phyloP scores from a whole-genome alignment of 2,329 filamentous ascomycete species.

The Colletotrichum sp. region DNA sequence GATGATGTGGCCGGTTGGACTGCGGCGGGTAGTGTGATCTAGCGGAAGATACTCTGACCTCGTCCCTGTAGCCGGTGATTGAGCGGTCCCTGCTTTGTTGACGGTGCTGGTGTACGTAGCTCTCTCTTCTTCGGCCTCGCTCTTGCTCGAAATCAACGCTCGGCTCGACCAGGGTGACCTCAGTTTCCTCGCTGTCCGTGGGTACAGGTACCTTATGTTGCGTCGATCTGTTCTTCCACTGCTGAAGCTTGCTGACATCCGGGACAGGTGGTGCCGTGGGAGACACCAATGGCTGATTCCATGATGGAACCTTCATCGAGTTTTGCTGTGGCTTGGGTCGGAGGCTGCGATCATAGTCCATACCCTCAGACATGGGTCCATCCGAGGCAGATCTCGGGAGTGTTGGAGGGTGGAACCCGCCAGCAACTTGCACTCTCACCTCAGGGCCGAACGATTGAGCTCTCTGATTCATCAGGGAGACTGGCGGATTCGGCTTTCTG shows the following conservation, averaged over 20 bases:
- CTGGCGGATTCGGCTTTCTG: neutral
- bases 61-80: conserved; percentile 15
- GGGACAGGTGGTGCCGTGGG: conserved; percentile 31
- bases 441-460: conserved; percentile 15
- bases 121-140: conserved; percentile 12
- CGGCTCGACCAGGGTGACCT: neutral
- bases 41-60: conserved; percentile 11
- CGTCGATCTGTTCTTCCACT: conserved; percentile 25
- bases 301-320: neutral
- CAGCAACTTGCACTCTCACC: neutral
- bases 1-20: conserved; percentile 18
- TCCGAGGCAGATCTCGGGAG: conserved; percentile 1
- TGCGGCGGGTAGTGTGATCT: conserved; percentile 21
- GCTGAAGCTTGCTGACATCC: conserved; percentile 36
- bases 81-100: conserved; percentile 20
- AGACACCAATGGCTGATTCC: conserved; percentile 29
- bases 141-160: conserved; percentile 2
- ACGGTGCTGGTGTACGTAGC: conserved; percentile 20
- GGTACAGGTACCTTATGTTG: neutral
- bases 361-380: neutral
- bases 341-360: neutral
- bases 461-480: neutral
- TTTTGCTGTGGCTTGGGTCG: neutral
- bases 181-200: neutral
- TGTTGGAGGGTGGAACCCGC: neutral